A percentile compares a stretch with the other conserved stretches of the same genome.
These are phyloP conservation scores for Pythium pectinolyticum DNA, from an alignment of 352 stramenopile genomes.

Conservation along the genomic window DNA sequence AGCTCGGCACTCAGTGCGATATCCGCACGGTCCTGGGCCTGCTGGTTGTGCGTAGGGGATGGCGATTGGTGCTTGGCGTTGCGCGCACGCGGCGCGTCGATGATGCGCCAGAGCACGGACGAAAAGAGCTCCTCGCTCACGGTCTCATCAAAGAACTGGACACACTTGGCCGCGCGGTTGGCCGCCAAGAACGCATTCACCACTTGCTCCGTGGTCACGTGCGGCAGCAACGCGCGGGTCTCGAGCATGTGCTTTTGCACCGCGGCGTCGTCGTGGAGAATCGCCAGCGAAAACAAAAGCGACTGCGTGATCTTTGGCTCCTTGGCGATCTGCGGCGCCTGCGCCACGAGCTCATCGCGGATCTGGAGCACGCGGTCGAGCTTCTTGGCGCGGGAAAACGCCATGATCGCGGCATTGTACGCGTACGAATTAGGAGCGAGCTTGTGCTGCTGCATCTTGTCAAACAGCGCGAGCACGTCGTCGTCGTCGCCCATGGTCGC, in stretches of 20 bases:
- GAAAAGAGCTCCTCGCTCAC: constrained; percentile 37
- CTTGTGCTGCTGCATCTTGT: constrained; percentile 62
- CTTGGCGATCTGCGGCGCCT: constrained; percentile 26
- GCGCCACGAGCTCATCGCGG: constrained; percentile 31
- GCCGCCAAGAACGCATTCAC: constrained; percentile 38
- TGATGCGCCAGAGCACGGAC: constrained; percentile 39
- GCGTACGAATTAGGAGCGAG: constrained; percentile 76
- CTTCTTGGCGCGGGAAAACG: constrained; percentile 59
- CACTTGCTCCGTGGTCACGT: constrained; percentile 41
- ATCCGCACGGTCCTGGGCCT: constrained; percentile 21
- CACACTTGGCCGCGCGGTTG: constrained; percentile 40
- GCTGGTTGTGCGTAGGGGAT: background rate
- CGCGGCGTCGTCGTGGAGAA: constrained; percentile 50
- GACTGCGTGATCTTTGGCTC: constrained; percentile 57
- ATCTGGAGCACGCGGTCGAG: constrained; percentile 62
- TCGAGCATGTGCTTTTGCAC: constrained; percentile 19
- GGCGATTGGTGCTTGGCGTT: too few relatives aligned
- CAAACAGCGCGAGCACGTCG: constrained; percentile 72
- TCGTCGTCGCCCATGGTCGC: constrained; percentile 68
- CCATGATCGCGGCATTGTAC: constrained; percentile 69
- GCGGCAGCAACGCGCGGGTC: constrained; percentile 44
- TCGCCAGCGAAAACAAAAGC: constrained; percentile 65
- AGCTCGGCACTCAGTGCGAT: constrained; percentile 44
- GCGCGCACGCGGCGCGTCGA: constrained; percentile 17
- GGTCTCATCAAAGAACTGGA: constrained; percentile 49